These are phyloP conservation scores for Santalum album DNA, from an alignment of 164 flowering plant species.

Conservation along the genomic window DNA sequence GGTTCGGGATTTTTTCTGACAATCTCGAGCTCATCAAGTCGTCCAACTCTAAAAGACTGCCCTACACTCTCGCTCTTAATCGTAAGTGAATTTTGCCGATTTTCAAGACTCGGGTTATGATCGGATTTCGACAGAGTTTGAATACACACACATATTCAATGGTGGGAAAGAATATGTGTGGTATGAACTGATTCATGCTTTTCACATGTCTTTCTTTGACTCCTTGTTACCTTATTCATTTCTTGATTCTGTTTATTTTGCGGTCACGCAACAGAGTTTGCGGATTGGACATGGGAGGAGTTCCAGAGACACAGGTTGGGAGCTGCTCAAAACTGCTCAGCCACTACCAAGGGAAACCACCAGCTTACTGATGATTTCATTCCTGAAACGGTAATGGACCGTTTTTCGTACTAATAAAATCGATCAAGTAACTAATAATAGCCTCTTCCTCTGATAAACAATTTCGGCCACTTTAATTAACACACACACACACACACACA, in stretches of 20 bases:
- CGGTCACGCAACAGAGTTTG: slow-evolving; percentile 61
- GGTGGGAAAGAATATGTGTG: too few relatives aligned
- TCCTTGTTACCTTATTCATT: background rate
- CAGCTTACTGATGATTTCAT: slow-evolving; percentile 52
- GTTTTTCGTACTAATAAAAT: too few relatives aligned
- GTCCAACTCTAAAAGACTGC: slow-evolving; percentile 47
- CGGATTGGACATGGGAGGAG: slow-evolving; percentile 95
- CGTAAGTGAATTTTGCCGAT: slow-evolving; percentile 25
- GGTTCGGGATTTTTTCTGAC: slow-evolving; percentile 62
- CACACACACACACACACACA: too few relatives aligned
- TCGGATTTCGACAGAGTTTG: too few relatives aligned
- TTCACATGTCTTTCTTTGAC: background rate
- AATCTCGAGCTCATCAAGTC: slow-evolving; percentile 62
- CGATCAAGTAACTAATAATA: too few relatives aligned
- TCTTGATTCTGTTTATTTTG: background rate
- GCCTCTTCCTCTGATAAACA: too few relatives aligned
- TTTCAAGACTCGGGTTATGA: background rate
- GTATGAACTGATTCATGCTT: too few relatives aligned
- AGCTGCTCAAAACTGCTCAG: slow-evolving; percentile 96
- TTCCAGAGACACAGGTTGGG: slow-evolving; percentile 65
- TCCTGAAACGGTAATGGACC: slow-evolving; percentile 48
- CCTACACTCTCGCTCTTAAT: slow-evolving; percentile 68
- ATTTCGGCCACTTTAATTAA: too few relatives aligned
- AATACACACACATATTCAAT: too few relatives aligned
- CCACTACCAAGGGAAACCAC: slow-evolving; percentile 79